Conservation (phyloP, 441 rosid species). For the Eutrema salsugineum region DNA sequence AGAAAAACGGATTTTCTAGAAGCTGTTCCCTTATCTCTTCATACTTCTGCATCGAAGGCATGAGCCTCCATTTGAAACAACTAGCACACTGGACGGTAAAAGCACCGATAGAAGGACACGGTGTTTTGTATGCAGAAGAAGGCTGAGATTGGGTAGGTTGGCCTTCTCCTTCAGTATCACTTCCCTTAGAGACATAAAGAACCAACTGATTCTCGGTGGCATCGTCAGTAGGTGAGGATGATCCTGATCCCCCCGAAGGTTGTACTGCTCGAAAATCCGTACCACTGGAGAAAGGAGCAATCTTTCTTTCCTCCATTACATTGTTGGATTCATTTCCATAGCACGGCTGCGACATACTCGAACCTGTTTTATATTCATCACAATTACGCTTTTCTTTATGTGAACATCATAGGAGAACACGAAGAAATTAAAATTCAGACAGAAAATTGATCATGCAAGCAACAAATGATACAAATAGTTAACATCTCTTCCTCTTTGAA, state of each 20-base stretch:
- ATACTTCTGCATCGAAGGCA: slow-evolving; percentile 79
- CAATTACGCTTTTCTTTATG: not conserved
- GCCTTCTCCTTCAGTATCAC: slow-evolving; percentile 31
- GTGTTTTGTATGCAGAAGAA: slow-evolving; percentile 36
- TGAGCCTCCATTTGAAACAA: slow-evolving; percentile 92
- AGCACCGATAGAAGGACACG: slow-evolving; percentile 71
- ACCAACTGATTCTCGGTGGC: slow-evolving; percentile 49
- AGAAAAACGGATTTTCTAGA: slow-evolving; percentile 67
- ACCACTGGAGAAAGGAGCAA: not conserved
- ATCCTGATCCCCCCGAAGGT: not conserved
- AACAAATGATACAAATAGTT: not conserved
- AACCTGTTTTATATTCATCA: not conserved
- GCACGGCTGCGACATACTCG: not conserved
- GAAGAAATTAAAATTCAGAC: not conserved
- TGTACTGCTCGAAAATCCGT: not conserved
- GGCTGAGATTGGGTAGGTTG: slow-evolving; percentile 27
- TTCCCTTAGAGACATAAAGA: slow-evolving; percentile 50
- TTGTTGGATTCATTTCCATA: not conserved
- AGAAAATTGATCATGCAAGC: not conserved
- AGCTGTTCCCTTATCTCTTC: slow-evolving; percentile 90
- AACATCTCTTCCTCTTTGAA: too few relatives aligned
- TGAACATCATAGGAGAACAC: not conserved
- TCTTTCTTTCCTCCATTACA: not conserved
- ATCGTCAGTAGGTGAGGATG: slow-evolving; percentile 7
- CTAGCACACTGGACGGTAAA: slow-evolving; percentile 85